Base-by-base conservation (phyloP, 495 filamentous ascomycete genomes). In the Cudoniella acicularis region DNA sequence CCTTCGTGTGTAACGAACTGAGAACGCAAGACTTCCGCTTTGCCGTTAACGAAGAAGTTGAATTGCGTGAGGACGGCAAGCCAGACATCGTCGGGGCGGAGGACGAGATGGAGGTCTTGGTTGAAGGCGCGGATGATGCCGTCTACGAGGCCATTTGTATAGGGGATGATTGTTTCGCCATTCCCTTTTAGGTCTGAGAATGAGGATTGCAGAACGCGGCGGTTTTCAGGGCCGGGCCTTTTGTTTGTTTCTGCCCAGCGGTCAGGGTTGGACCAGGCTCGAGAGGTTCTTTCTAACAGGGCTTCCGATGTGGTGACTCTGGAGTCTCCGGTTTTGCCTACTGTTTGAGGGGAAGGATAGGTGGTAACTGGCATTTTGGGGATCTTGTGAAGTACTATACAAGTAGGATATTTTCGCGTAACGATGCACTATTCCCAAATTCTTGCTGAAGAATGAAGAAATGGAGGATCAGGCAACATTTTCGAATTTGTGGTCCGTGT, bases 11-110 rank as follows among this genome's bases (percentile, higher is more conserved):
- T 24, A 3, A 76, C 74, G 49, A 77, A 77, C 17, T 60, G 20
- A 0, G 30, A 9, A 11, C 72, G 59, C n/a, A 77, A 41, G 46
- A 69, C 59, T 50, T 78, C 75, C 10, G 69, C 69, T 36, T 77
- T 54, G 0, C 27, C 66, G 26, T 73, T 74, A 47, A 78, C 59
- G 43, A 56, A 70, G 22, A 64, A 51, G 49, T 49, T 67, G 16
- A 74, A 64, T 54, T 75, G 71, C 0, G 67, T 61, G 2, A 73
- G 24, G 13, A 78, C 73, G 1, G 72, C 49, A 6, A 72, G 55
- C 75, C 74, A 78, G 25, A 77, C 52, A 51, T 78, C 75, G 9
- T 76, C 75, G 1, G 75, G 72, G 0, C 73, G 66, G 6, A 77
- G 25, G 0, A 65, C 60, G 9, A 77, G 65, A 47, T 76, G 69